phyloP scores from a whole-genome alignment of 495 filamentous ascomycete species.

The Parathielavia appendiculata region DNA sequence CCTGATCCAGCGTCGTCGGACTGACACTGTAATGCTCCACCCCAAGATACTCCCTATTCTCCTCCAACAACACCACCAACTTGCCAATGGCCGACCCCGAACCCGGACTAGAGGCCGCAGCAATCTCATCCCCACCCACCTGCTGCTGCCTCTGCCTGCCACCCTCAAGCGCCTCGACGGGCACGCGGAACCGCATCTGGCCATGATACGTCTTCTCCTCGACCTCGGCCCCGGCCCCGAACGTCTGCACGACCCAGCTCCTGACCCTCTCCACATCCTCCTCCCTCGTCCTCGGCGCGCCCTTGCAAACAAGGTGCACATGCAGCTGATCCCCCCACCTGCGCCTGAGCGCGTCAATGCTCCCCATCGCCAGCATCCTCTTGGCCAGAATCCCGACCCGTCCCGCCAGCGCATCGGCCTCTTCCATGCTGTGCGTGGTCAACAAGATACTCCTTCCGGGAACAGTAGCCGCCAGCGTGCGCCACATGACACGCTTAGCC shows the following conservation, averaged over 20 bases:
- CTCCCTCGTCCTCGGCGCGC: slow-evolving; percentile 62
- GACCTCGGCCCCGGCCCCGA: slow-evolving; percentile 52
- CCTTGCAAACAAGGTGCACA: slow-evolving; percentile 66
- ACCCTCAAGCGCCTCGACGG: slow-evolving; percentile 30
- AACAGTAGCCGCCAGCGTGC: slow-evolving; percentile 54
- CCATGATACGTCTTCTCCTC: slow-evolving; percentile 77
- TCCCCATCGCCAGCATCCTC: slow-evolving; percentile 65
- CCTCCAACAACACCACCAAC: slow-evolving; percentile 67
- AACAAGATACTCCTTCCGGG: slow-evolving; percentile 59
- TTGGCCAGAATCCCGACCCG: slow-evolving; percentile 67
- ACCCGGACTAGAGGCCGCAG: not conserved
- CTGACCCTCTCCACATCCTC: slow-evolving; percentile 61
- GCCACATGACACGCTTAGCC: slow-evolving; percentile 72
- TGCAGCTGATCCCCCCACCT: slow-evolving; percentile 58
- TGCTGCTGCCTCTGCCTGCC: not conserved
- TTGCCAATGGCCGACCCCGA: slow-evolving; percentile 46
- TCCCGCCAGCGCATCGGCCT: slow-evolving; percentile 67
- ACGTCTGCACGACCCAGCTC: slow-evolving; percentile 53
- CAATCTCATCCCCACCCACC: slow-evolving; percentile 11
- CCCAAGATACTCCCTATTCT: slow-evolving; percentile 57
- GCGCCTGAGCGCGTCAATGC: slow-evolving; percentile 52
- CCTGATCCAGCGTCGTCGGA: slow-evolving; percentile 80
- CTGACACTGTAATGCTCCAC: slow-evolving; percentile 76
- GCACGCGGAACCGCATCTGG: slow-evolving; percentile 72
- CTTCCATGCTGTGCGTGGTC: slow-evolving; percentile 79